Base-by-base conservation (phyloP, 345 rosid species). In the Ricinus communis region DNA sequence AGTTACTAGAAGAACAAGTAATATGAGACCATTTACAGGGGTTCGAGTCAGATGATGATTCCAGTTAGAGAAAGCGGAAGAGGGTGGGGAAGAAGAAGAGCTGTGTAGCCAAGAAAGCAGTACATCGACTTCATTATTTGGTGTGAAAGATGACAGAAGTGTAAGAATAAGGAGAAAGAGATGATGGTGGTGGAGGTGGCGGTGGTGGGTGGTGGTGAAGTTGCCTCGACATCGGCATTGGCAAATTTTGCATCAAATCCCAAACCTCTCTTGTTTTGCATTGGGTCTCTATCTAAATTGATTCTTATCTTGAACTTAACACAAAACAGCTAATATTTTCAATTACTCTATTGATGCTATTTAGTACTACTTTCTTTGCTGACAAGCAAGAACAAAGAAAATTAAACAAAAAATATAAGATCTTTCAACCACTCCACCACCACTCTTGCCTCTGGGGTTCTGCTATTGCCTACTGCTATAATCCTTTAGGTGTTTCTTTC, bases 11-110 rank as follows among this genome's bases (percentile, higher is more conserved):
- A 30, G 97, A 87, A 25, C 97, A 93, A 65, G 83, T 86, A 53
- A 93, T 81, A 79, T 81, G 87, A 80, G 92, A 74, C 98, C 98
- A 93, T 68, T 82, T 79, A 79, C 98, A 93, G 50, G 98, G 96
- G 21, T 76, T 73, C 55, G 80, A 36, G 76, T 91, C 96, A 30
- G 66, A n/a, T n/a, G 69, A 46, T 60, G 70, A 78, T 91, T 93
- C 98, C 97, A 93, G 70, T 73, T 74, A 5, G 89, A 85, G 56
- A 85, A 77, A 70, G 14, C 52, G 33, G 74, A 74, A 53, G 90
- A n/a, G n/a, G n/a, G n/a, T n/a, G n/a, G 73, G 2, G 85, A 38
- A 22, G 78, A 62, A 25, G 83, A 36, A 60, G 91, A 83, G 61
- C 87, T 80, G 52, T 79, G 84, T 19, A 90, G 80, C 96, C 96